phyloP scores from a whole-genome alignment of 805 yeast species.

The Peterozyma toletana region DNA sequence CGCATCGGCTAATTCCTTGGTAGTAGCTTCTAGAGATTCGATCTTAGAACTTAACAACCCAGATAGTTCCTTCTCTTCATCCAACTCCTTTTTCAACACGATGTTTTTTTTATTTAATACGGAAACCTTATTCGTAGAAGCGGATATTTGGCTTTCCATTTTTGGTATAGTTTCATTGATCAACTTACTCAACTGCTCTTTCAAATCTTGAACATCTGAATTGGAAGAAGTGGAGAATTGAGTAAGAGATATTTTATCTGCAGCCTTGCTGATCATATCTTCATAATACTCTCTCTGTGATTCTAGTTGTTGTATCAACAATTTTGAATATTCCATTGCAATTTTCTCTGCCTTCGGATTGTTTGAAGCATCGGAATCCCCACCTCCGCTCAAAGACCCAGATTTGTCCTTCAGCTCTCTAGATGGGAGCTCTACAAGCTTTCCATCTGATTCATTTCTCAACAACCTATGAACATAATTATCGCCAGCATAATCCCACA shows the following conservation, averaged over 20 bases:
- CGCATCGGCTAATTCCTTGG: conserved; percentile 25
- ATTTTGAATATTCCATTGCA: conserved; percentile 73
- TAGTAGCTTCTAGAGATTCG: conserved; percentile 24
- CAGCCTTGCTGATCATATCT: conserved; percentile 23
- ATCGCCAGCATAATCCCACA: conserved; percentile 94
- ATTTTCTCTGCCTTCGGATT: conserved; percentile 45
- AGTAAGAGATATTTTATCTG: conserved; percentile 16
- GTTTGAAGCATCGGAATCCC: conserved; percentile 9
- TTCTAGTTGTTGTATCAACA: conserved; percentile 73
- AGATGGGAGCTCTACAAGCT: conserved; percentile 68
- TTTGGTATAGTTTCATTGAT: conserved; percentile 1
- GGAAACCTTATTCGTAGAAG: conserved; percentile 14
- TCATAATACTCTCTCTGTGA: conserved; percentile 84
- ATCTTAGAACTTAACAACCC: conserved; percentile 32
- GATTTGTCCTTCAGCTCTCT: conserved; percentile 14
- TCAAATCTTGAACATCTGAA: conserved; percentile 19
- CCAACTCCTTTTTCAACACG: conserved; percentile 20
- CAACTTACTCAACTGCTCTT: conserved; percentile 9
- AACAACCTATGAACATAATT: conserved; percentile 81
- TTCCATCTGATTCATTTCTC: conserved; percentile 84
- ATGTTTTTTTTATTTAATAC: conserved; percentile 11
- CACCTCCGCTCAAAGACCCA: conserved; percentile 6
- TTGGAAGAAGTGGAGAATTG: conserved; percentile 9
- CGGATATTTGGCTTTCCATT: conserved; percentile 11
- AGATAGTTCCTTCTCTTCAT: conserved; percentile 41